These are phyloP conservation scores for Fusarium sp. DNA, from an alignment of 2,329 filamentous ascomycete genomes.

Conservation along the genomic window DNA sequence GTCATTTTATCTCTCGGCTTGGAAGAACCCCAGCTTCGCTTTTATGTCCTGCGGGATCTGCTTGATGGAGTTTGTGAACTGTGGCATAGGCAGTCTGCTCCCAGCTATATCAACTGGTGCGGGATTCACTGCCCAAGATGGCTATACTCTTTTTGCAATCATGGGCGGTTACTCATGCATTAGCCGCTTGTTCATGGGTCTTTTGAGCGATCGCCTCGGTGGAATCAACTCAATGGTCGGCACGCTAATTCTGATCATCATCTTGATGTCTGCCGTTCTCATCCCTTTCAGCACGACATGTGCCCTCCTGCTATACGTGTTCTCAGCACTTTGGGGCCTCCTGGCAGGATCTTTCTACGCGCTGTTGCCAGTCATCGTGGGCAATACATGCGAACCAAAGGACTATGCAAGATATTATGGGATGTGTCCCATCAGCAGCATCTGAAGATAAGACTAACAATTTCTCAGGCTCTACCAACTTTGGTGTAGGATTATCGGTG, in stretches of 20 bases:
- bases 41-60: slow-evolving; percentile 53
- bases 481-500: slow-evolving; percentile 54
- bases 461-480: slow-evolving; percentile 54
- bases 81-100: slow-evolving; percentile 54
- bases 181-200: slow-evolving; percentile 53
- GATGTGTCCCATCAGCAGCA: neutral
- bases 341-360: slow-evolving; percentile 56
- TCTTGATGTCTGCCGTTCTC: slow-evolving; percentile 53
- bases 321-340: slow-evolving; percentile 57
- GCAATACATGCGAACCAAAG: slow-evolving; percentile 54
- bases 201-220: slow-evolving; percentile 52
- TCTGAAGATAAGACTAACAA: slow-evolving; percentile 24
- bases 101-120: slow-evolving; percentile 52
- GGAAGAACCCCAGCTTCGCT: slow-evolving; percentile 49
- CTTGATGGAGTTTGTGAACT: slow-evolving; percentile 58
- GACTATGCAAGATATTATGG: slow-evolving; percentile 55
- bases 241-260: slow-evolving; percentile 42
- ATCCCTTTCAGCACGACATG: slow-evolving; percentile 53
- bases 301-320: slow-evolving; percentile 52
- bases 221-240: slow-evolving; percentile 50
- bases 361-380: slow-evolving; percentile 53
- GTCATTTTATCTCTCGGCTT: slow-evolving; percentile 50
- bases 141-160: slow-evolving; percentile 55
- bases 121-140: slow-evolving; percentile 46
- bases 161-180: slow-evolving; percentile 53